Conservation (phyloP, 2,329 filamentous ascomycete species). For the Pseudogymnoascus sp. region DNA sequence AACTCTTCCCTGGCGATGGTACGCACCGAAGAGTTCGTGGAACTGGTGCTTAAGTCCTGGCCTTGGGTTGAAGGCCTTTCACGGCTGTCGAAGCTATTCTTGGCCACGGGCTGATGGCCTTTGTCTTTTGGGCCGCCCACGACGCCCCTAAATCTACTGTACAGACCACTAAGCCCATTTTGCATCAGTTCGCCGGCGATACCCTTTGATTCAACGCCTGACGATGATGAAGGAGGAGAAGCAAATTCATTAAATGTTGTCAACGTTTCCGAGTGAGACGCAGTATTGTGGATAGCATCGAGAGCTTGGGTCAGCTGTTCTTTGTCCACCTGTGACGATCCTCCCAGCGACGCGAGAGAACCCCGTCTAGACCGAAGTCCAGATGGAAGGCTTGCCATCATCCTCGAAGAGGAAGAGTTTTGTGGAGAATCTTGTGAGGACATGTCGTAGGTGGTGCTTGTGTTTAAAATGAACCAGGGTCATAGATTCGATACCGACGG, state of each 20-base stretch:
- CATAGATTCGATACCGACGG: background rate
- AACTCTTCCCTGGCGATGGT: constrained; percentile 31
- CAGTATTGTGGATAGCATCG: constrained; percentile 79
- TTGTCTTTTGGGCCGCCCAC: constrained; percentile 62
- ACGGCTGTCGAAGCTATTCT: constrained; percentile 36
- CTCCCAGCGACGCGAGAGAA: constrained; percentile 41
- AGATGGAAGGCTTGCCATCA: constrained; percentile 16
- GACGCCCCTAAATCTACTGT: constrained; percentile 73
- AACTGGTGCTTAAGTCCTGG: constrained; percentile 32
- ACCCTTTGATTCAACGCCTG: constrained; percentile 56
- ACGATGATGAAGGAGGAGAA: constrained; percentile 51
- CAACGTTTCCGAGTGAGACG: constrained; percentile 74
- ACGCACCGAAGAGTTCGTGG: constrained; percentile 34
- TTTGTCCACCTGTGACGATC: constrained; percentile 50
- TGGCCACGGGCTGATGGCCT: constrained; percentile 23
- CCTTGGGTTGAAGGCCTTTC: constrained; percentile 37
- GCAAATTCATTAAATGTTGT: constrained; percentile 95
- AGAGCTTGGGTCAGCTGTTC: constrained; percentile 69
- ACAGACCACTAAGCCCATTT: constrained; percentile 80
- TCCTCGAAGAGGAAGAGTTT: constrained; percentile 15
- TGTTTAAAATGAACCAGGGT: background rate
- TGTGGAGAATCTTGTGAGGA: constrained; percentile 24
- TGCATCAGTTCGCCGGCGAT: constrained; percentile 67
- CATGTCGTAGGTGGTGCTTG: constrained; percentile 17
- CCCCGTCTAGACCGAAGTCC: constrained; percentile 30